Evolutionary conservation across 1,139 yeast genomes (phyloP).

Genomic region (Yamadazyma epiphylla): DNA sequence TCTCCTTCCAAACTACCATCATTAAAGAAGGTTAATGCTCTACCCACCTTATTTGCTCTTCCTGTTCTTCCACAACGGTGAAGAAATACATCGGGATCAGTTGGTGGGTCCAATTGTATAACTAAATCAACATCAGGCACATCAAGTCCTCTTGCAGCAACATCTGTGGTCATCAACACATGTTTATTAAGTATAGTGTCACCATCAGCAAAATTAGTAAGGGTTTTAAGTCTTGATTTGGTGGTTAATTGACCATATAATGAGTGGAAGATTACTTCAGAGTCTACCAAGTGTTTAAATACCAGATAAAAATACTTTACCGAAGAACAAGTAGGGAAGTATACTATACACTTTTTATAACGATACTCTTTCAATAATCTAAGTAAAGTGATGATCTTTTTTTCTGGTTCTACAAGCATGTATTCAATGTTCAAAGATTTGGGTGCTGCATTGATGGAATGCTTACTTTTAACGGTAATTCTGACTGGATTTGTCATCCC

Average conservation of each 20-base stretch:
- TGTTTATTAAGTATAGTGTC: constrained; percentile 42
- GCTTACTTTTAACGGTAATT: constrained; percentile 60
- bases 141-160: constrained; percentile 92
- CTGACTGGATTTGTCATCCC: constrained; percentile 91
- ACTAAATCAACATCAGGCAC: constrained; percentile 90
- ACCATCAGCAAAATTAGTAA: constrained; percentile 53
- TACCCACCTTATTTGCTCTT: constrained; percentile 79
- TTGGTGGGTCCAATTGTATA: constrained; percentile 85
- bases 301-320: constrained; percentile 73
- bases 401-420: constrained; percentile 54
- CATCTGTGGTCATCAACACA: constrained; percentile 78
- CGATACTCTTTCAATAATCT: constrained; percentile 50
- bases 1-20: constrained; percentile 72
- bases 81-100: constrained; percentile 80
- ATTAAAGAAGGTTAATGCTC: constrained; percentile 69
- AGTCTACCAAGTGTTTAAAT: constrained; percentile 29
- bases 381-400: constrained; percentile 57
- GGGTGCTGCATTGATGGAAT: constrained; percentile 46
- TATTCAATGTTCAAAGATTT: constrained; percentile 61
- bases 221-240: constrained; percentile 68
- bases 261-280: constrained; percentile 53
- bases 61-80: constrained; percentile 95
- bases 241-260: constrained; percentile 84
- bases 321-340: constrained; percentile 84
- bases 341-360: constrained; percentile 77